Evolutionary conservation across 306 rosid genomes (phyloP), one percentile per base, ranked within the genome.

Genomic region (Dalbergia cultrata): DNA sequence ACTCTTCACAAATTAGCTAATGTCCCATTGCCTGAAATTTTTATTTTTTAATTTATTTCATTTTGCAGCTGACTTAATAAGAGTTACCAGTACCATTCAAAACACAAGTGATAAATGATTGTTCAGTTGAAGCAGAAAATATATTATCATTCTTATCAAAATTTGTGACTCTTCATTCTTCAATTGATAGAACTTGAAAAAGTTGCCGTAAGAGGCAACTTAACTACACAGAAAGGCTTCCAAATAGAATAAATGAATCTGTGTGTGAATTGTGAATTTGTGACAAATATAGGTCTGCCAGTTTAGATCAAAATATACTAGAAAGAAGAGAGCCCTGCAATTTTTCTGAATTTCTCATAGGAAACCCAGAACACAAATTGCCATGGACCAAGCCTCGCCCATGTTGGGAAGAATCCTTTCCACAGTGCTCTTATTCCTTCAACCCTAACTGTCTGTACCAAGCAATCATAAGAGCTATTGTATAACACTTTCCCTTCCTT

Each of bases 311-410:
- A 80, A 70, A 78, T 56, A 41, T 16, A 41, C 63, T 41, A 90
- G 85, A 95, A 95, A 74, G 97, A 95, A 77, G 97, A 88, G 43
- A 95, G 78, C 67, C 99, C 97, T 3, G 95, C 90, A 85, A 88
- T 64, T 61, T 90, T 85, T 75, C 97, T 87, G 54, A 95, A 80
- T 88, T 93, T 91, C 88, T 93, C 99, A 44, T 93, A 89, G 14
- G 96, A 93, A 56, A 95, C 95, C 99, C 97, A 93, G 77, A 95
- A 95, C 64, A 93, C 97, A 83, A 95, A 95, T 75, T 91, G 97
- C 97, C 97, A 89, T 18, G 97, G 95, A 47, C 97, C 97, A 59
- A 95, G 93, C 90, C 99, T 90, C 34, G 95, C 95, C 97, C 97
- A 93, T 8, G 99, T 91, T 11, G 94, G 97, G 74, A 95, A 91